A percentile compares a stretch with the other conserved stretches of the same genome.
Conservation (phyloP, 1,284 basidiomycete species). For the Coniferiporia weirii region DNA sequence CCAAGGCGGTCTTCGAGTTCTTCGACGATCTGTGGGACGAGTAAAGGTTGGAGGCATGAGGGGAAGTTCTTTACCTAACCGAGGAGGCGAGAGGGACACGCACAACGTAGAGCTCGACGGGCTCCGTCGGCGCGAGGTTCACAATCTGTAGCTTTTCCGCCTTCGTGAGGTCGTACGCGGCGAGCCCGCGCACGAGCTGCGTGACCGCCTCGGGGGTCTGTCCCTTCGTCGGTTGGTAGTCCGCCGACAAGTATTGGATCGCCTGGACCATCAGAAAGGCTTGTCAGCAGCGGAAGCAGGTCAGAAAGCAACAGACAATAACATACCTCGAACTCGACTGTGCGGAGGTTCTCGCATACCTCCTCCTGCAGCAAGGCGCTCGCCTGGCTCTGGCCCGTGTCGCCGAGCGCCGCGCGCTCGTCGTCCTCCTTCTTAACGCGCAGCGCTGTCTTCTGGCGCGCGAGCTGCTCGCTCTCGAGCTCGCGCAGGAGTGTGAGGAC, state of each 20-base stretch:
- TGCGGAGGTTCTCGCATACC: constrained; percentile 77
- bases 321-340: constrained; percentile 82
- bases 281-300: constrained; percentile 1
- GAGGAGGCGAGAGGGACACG: constrained; percentile 29
- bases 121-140: constrained; percentile 77
- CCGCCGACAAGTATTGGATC: constrained; percentile 75
- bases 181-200: constrained; percentile 62
- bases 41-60: neutral
- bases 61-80: neutral
- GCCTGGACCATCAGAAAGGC: constrained; percentile 41
- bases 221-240: constrained; percentile 59
- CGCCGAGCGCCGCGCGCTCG: constrained; percentile 27
- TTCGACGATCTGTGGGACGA: constrained; percentile 69
- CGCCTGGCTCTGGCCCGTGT: constrained; percentile 19
- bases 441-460: constrained; percentile 54
- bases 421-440: constrained; percentile 72
- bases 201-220: constrained; percentile 67
- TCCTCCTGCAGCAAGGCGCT: constrained; percentile 33
- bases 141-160: constrained; percentile 88
- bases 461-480: constrained; percentile 68
- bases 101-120: constrained; percentile 89
- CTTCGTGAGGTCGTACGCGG: constrained; percentile 75
- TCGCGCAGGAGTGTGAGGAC: constrained; percentile 76
- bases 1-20: constrained; percentile 81
- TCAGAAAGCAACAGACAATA: constrained; percentile 2